phyloP scores from a whole-genome alignment of 768 basidiomycete species.

The Phallus indusiatus region DNA sequence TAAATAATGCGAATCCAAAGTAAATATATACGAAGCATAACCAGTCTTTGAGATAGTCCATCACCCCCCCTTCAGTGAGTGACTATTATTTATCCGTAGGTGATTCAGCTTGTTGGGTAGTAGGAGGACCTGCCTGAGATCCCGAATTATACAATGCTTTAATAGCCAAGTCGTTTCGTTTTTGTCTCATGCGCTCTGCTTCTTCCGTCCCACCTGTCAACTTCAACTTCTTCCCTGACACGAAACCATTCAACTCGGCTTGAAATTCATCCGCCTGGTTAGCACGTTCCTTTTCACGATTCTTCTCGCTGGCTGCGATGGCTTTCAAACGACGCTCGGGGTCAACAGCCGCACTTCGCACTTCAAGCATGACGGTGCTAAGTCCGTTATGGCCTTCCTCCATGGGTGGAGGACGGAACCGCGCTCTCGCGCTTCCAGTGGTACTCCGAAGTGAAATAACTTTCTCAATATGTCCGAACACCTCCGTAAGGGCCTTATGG shows the following conservation, averaged over 20 bases:
- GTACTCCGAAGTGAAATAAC: slow-evolving; percentile 64
- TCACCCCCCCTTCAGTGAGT: not conserved
- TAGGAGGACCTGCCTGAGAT: not conserved
- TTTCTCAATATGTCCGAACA: slow-evolving; percentile 87
- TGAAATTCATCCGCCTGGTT: slow-evolving; percentile 74
- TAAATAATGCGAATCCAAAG: not conserved
- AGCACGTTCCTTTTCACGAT: slow-evolving; percentile 65
- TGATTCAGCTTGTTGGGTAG: not conserved
- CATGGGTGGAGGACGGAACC: slow-evolving; percentile 49
- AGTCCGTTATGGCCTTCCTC: slow-evolving; percentile 63
- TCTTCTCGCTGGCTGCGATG: slow-evolving; percentile 82
- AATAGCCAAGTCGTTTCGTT: slow-evolving; percentile 72
- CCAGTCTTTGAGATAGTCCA: not conserved
- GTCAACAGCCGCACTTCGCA: slow-evolving; percentile 72
- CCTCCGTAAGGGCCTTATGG: slow-evolving; percentile 77
- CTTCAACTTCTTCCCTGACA: slow-evolving; percentile 77
- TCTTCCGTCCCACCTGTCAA: slow-evolving; percentile 96
- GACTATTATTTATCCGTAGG: not conserved
- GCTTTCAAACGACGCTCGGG: slow-evolving; percentile 82
- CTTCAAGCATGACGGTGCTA: slow-evolving; percentile 82
- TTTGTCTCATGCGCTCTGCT: slow-evolving; percentile 78
- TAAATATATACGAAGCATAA: not conserved
- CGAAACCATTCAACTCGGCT: slow-evolving; percentile 77
- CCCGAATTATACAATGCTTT: slow-evolving; percentile 74
- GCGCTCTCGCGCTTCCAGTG: slow-evolving; percentile 24